phyloP scores from a whole-genome alignment of 1,284 basidiomycete species.

The Leccinum fallax region DNA sequence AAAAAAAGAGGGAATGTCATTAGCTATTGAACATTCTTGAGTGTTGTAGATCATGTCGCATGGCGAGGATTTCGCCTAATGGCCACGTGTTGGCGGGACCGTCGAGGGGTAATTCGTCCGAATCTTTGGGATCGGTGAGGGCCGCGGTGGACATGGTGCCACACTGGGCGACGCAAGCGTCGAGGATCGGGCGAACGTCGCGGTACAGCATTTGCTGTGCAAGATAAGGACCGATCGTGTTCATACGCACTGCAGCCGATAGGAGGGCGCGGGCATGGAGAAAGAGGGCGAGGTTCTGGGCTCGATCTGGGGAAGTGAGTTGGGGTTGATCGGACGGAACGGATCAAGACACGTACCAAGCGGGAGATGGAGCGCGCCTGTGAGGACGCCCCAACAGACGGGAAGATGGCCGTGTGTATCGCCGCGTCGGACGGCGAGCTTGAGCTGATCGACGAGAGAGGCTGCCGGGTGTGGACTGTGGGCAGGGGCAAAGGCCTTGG shows the following conservation, averaged over 20 bases:
- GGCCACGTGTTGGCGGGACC: conserved; percentile 94
- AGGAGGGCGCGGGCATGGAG: conserved; percentile 88
- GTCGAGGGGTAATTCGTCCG: conserved; percentile 40
- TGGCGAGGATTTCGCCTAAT: conserved; percentile 90
- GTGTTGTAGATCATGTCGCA: conserved; percentile 92
- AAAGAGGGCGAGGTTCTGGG: conserved; percentile 88
- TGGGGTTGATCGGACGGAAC: neutral
- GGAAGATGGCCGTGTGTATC: conserved; percentile 82
- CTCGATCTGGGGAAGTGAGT: conserved; percentile 51
- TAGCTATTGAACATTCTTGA: conserved; percentile 95
- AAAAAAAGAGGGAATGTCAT: neutral
- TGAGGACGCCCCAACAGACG: conserved; percentile 87
- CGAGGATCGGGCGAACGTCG: conserved; percentile 66
- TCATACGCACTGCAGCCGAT: conserved; percentile 90
- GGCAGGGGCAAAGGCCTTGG: conserved; percentile 66
- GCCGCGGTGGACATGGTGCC: conserved; percentile 47
- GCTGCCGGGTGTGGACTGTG: conserved; percentile 2
- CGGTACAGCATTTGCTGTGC: conserved; percentile 88
- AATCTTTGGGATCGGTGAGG: conserved; percentile 23
- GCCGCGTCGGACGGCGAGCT: conserved; percentile 64
- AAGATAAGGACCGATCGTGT: conserved; percentile 90
- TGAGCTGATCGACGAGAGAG: conserved; percentile 64
- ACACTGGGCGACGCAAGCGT: conserved; percentile 50
- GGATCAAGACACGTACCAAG: conserved; percentile 53
- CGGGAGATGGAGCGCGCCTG: conserved; percentile 74